Conservation (phyloP, 75 land plant species). For the Pinus taeda region DNA sequence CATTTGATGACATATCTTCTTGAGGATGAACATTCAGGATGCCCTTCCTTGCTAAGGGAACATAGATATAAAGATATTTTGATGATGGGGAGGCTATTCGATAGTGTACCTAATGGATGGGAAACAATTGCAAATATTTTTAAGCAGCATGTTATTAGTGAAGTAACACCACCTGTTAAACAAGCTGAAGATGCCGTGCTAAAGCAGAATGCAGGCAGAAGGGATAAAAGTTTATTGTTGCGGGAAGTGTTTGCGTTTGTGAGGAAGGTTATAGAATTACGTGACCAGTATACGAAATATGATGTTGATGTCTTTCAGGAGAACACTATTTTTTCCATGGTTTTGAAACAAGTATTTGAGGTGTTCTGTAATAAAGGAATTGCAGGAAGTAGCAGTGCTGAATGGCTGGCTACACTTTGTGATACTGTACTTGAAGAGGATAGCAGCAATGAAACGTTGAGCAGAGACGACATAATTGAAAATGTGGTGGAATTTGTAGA, state of each 20-base stretch:
- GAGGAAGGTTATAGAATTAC: conserved; percentile 76
- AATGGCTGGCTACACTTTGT: conserved; percentile 79
- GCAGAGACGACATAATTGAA: too few relatives aligned
- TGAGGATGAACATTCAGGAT: conserved; percentile 91
- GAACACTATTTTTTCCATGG: conserved; percentile 76
- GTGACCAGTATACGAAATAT: conserved; percentile 79
- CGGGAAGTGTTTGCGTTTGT: conserved; percentile 35
- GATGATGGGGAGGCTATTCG: conserved; percentile 76
- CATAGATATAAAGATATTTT: conserved; percentile 89
- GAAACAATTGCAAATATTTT: conserved; percentile 76
- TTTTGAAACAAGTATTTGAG: conserved; percentile 86
- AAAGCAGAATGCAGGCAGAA: neutral
- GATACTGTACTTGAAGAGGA: conserved; percentile 46
- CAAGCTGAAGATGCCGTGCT: conserved; percentile 80
- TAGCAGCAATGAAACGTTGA: too few relatives aligned
- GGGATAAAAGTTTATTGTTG: conserved; percentile 55
- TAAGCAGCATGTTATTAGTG: conserved; percentile 85
- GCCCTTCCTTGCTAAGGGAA: conserved; percentile 76
- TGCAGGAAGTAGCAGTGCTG: conserved; percentile 82
- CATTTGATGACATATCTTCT: conserved; percentile 66
- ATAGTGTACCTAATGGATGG: conserved; percentile 58
- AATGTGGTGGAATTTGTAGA: too few relatives aligned
- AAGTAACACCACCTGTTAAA: conserved; percentile 78
- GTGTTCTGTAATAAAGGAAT: conserved; percentile 86
- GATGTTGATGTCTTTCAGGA: conserved; percentile 34